Percentiles rank a stretch among this genome's conserved stretches.
Conservation (phyloP, 179 eudicot genomes). For the Silene vulgaris region DNA sequence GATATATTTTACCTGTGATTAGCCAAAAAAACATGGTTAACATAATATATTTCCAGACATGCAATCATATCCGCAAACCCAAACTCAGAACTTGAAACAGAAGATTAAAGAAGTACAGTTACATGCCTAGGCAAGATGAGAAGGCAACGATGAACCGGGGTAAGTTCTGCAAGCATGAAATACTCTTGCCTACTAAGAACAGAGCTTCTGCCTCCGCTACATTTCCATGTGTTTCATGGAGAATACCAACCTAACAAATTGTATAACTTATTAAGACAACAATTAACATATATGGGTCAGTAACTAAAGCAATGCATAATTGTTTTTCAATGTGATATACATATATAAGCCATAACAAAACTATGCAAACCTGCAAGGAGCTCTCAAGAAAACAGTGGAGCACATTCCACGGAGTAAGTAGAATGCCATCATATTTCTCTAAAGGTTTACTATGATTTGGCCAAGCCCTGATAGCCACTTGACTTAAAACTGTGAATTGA, state of each 20-base stretch:
- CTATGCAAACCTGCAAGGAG: conserved; percentile 66
- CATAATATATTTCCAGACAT: neutral
- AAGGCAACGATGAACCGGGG: conserved; percentile 57
- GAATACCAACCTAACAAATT: conserved; percentile 55
- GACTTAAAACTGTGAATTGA: conserved; percentile 37
- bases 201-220: conserved; percentile 78
- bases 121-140: conserved; percentile 65
- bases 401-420: conserved; percentile 89
- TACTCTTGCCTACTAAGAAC: conserved; percentile 60
- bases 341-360: conserved; percentile 19
- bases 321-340: neutral
- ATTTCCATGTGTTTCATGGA: conserved; percentile 79
- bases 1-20: conserved; percentile 60
- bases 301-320: neutral
- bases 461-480: conserved; percentile 53
- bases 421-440: conserved; percentile 38
- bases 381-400: conserved; percentile 92
- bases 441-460: conserved; percentile 21
- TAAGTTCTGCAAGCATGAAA: conserved; percentile 56
- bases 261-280: conserved; percentile 7
- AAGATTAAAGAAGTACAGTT: neutral
- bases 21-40: conserved; percentile 11
- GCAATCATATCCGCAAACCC: neutral
- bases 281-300: conserved; percentile 13
- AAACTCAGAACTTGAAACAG: neutral